Percentiles rank a stretch among this genome's conserved stretches.
Evolutionary conservation across 2,329 filamentous ascomycete genomes (phyloP).

Genomic region (Coniella vitis): DNA sequence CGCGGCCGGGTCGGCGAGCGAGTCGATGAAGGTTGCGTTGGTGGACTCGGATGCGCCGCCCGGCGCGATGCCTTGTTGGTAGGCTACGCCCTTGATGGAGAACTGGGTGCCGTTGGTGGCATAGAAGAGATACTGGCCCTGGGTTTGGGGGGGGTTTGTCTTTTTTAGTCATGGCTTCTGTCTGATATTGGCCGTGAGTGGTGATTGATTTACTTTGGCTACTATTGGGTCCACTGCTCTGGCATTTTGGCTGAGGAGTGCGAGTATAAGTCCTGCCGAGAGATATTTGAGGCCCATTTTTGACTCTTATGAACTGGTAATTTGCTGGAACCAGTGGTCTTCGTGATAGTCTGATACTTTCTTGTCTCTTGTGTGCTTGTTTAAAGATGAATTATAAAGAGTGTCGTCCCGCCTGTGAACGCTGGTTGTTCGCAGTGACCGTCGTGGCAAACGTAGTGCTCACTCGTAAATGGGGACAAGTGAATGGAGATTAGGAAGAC

Average conservation of each 20-base stretch:
- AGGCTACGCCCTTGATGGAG: conserved; percentile 89
- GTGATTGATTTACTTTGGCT: background rate
- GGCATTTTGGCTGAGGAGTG: background rate
- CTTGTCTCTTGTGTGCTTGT: no score
- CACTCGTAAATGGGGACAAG: no score
- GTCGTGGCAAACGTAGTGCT: no score
- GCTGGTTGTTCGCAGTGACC: no score
- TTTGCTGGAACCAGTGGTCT: no score
- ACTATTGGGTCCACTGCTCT: conserved; percentile 2
- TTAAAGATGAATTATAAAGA: no score
- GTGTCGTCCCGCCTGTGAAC: no score
- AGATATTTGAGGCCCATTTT: background rate
- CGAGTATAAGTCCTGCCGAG: background rate
- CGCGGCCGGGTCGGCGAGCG: conserved; percentile 61
- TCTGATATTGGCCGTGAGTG: background rate
- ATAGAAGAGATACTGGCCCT: conserved; percentile 61
- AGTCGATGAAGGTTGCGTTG: conserved; percentile 64
- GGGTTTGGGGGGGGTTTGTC: no score
- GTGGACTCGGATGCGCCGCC: conserved; percentile 44
- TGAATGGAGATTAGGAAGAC: no score
- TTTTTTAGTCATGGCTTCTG: background rate
- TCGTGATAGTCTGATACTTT: no score
- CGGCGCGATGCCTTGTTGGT: conserved; percentile 66
- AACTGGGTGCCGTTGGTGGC: conserved; percentile 54
- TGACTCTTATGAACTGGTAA: no score